Conservation (phyloP, 306 rosid genomes). For the Senna siamea region DNA sequence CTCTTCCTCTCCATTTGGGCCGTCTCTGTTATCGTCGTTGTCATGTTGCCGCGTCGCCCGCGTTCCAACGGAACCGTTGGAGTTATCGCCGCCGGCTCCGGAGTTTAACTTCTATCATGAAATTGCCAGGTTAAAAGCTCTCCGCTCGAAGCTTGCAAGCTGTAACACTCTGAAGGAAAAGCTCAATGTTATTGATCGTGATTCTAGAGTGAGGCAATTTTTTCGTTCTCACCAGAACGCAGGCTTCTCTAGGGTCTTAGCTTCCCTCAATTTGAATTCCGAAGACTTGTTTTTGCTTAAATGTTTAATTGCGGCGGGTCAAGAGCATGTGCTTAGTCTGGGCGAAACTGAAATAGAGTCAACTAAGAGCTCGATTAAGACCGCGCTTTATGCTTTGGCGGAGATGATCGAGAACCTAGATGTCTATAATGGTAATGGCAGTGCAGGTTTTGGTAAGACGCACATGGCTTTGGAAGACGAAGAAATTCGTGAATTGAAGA, state of each 20-base stretch:
- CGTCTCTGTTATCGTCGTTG: slow-evolving; percentile 18
- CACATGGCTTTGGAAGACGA: slow-evolving; percentile 54
- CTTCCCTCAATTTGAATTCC: slow-evolving; percentile 44
- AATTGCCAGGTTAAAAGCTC: slow-evolving; percentile 60
- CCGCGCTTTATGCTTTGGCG: slow-evolving; percentile 68
- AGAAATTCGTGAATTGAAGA: slow-evolving; percentile 64
- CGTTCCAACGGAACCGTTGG: slow-evolving; percentile 67
- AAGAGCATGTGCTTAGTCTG: slow-evolving; percentile 69
- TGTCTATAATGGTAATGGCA: slow-evolving; percentile 36
- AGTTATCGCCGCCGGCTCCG: slow-evolving; percentile 64
- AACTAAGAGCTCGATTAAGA: slow-evolving; percentile 58
- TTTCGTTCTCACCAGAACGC: slow-evolving; percentile 47
- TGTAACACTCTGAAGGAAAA: slow-evolving; percentile 43
- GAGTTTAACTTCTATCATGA: slow-evolving; percentile 61
- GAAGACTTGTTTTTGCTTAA: slow-evolving; percentile 60
- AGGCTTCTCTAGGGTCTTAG: slow-evolving; percentile 45
- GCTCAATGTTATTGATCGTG: slow-evolving; percentile 56
- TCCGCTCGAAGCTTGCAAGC: slow-evolving; percentile 56
- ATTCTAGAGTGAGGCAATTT: slow-evolving; percentile 70
- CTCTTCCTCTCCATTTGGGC: slow-evolving; percentile 23
- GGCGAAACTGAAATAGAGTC: slow-evolving; percentile 45
- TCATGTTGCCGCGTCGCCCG: slow-evolving; percentile 51
- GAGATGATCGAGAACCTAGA: slow-evolving; percentile 80
- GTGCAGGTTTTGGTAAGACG: slow-evolving; percentile 43
- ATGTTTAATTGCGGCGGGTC: slow-evolving; percentile 88